Base-by-base conservation (phyloP, 2,329 filamentous ascomycete species). In the Neofusicoccum parvum region DNA sequence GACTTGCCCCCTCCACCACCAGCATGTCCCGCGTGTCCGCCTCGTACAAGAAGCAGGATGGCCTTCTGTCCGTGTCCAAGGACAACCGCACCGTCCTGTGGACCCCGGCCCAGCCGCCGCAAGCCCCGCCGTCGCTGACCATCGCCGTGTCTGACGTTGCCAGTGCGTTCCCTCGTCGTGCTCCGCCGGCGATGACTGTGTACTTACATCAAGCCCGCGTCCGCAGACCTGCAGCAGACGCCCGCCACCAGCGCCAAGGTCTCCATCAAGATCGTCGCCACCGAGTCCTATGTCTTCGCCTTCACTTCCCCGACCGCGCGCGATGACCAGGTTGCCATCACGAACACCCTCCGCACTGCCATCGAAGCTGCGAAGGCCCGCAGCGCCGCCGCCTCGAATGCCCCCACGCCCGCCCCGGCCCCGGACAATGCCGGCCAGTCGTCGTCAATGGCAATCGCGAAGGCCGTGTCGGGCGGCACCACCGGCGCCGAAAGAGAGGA, bases 21-120 rank as follows among this genome's bases (percentile, higher is more conserved):
- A 75, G 67, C 71, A 79, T 79, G 76, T 73, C 75, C 63, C 71
- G 72, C 68, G 75, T 74, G 66, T 71, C 74, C 62, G 74, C 76
- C 39, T 75, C 89, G 66, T 98, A 95, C 85, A 98, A 97, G 81
- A 99, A 98, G 83, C 95, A 96, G 79, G 92, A 98, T 82, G 95
- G 95, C 76, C 87, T 87, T 67, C 82, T 99, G 73, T 87, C 88
- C 32, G 83, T 98, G 71, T 88, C 91, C 15, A 81, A 85, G 65
- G 92, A 97, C 77, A 85, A 87, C 72, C 87, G 86, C 73, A 88
- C 85, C 43, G 87, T 98, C 67, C 90, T 87, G 76, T 99, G 94
- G 94, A 92, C 88, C 37, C 91, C 92, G 10, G 83, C 87, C 63
- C 92, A 88, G 37, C 91, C 92, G 11, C 83, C 87, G 62, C 85